These are phyloP conservation scores for Seminavis robusta DNA, from an alignment of 108 stramenopile genomes.

Conservation along the genomic window DNA sequence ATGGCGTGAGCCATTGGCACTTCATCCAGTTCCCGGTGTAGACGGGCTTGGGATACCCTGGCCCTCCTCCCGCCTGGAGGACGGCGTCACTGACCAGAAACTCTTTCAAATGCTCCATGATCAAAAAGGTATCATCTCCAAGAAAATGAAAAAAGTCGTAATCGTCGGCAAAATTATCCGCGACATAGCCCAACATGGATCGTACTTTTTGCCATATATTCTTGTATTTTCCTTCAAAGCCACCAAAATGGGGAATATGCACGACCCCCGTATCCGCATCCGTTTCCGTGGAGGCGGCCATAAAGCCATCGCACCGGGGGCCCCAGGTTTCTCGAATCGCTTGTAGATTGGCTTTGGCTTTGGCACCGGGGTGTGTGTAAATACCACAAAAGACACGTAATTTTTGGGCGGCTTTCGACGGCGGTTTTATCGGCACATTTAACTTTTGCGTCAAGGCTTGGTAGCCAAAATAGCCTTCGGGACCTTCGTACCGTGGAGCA, in stretches of 20 bases:
- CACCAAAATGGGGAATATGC: slow-evolving; percentile 61
- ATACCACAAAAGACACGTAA: too few relatives aligned
- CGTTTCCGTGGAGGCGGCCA: slow-evolving; percentile 62
- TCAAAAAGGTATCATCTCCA: slow-evolving; percentile 68
- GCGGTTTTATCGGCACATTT: too few relatives aligned
- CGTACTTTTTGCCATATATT: slow-evolving; percentile 93
- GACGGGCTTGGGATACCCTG: background rate
- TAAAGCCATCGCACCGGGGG: slow-evolving; percentile 76
- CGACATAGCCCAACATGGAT: slow-evolving; percentile 70
- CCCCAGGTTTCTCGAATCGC: slow-evolving; percentile 61
- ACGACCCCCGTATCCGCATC: slow-evolving; percentile 46
- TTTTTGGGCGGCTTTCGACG: too few relatives aligned
- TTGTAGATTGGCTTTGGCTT: slow-evolving; percentile 17
- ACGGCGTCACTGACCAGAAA: slow-evolving; percentile 26
- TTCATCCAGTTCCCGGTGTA: too few relatives aligned
- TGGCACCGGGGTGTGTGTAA: slow-evolving; percentile 74
- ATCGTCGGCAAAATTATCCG: slow-evolving; percentile 57
- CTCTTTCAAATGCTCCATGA: slow-evolving; percentile 27
- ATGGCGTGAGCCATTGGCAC: too few relatives aligned
- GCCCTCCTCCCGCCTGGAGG: slow-evolving; percentile 4
- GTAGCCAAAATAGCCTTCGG: slow-evolving; percentile 32
- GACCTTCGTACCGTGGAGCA: too few relatives aligned
- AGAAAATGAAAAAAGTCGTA: slow-evolving; percentile 80
- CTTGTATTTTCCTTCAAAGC: slow-evolving; percentile 57
- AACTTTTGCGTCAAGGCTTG: too few relatives aligned